Conservation (phyloP, 768 basidiomycete species). For the Auriscalpium vulgare region DNA sequence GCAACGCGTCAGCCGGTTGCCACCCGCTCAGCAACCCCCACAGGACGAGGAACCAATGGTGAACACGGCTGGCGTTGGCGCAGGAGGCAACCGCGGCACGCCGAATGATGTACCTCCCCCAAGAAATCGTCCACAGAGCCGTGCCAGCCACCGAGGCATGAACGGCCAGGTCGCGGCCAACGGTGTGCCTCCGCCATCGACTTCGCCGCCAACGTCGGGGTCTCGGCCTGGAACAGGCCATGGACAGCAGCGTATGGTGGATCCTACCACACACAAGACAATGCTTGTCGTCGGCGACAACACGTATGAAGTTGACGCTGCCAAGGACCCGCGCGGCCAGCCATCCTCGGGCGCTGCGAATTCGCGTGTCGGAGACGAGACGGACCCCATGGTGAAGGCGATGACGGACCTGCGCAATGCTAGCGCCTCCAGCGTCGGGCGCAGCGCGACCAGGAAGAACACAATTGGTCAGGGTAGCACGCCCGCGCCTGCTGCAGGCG, state of each 20-base stretch:
- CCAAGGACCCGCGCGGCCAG: slow-evolving; percentile 53
- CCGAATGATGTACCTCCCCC: slow-evolving; percentile 22
- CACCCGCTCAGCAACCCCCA: slow-evolving; percentile 24
- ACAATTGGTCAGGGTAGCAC: slow-evolving; percentile 3
- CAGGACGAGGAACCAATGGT: slow-evolving; percentile 37
- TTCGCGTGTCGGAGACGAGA: slow-evolving; percentile 23
- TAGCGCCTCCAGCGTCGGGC: slow-evolving; percentile 22
- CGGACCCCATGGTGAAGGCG: slow-evolving; percentile 32
- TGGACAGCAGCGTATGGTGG: background rate
- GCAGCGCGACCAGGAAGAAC: slow-evolving; percentile 18
- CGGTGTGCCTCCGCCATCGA: slow-evolving; percentile 5
- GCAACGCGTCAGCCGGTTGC: slow-evolving; percentile 24
- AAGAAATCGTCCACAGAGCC: slow-evolving; percentile 26
- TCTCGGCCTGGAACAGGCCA: slow-evolving; percentile 1
- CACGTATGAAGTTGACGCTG: slow-evolving; percentile 59
- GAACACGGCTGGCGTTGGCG: slow-evolving; percentile 68
- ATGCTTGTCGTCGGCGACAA: slow-evolving; percentile 65
- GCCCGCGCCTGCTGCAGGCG: background rate
- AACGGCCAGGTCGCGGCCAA: slow-evolving; percentile 7
- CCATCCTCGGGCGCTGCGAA: background rate
- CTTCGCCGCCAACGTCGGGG: background rate
- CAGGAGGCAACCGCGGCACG: slow-evolving; percentile 41
- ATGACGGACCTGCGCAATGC: slow-evolving; percentile 25
- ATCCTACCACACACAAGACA: slow-evolving; percentile 46
- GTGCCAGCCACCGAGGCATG: slow-evolving; percentile 12